Evolutionary conservation across 345 rosid genomes (phyloP).

Genomic region (Salix dunnii): DNA sequence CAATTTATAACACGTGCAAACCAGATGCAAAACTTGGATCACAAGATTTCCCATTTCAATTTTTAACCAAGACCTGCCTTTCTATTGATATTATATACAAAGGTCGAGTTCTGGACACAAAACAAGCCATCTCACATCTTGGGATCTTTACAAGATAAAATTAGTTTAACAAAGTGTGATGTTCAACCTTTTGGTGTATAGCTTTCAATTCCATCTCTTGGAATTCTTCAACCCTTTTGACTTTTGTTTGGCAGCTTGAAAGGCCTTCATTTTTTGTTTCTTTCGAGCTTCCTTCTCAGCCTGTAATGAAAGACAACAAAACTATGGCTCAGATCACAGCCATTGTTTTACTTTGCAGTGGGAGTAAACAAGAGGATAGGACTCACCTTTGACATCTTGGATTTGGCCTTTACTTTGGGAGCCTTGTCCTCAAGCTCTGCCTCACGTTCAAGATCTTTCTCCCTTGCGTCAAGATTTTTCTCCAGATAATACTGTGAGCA

Average conservation of each 20-base stretch:
- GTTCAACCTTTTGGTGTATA: background rate
- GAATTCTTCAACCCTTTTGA: conserved; percentile 76
- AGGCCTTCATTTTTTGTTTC: conserved; percentile 87
- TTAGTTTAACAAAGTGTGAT: background rate
- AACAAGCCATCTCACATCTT: background rate
- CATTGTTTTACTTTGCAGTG: background rate
- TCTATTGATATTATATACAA: conserved; percentile 23
- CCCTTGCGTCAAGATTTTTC: conserved; percentile 91
- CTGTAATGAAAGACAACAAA: conserved; percentile 25
- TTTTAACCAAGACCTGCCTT: conserved; percentile 4
- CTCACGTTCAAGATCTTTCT: conserved; percentile 70
- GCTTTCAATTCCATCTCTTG: conserved; percentile 89
- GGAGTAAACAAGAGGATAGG: background rate
- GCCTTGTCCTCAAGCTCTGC: conserved; percentile 82
- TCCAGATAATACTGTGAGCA: conserved; percentile 75
- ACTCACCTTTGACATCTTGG: conserved; percentile 89
- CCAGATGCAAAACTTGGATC: background rate
- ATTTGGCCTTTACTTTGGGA: conserved; percentile 88
- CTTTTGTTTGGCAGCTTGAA: conserved; percentile 83
- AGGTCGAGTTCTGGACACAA: background rate
- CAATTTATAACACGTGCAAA: background rate
- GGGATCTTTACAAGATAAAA: conserved; percentile 17
- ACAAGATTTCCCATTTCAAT: background rate
- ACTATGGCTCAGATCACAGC: background rate
- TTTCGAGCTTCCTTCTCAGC: conserved; percentile 95